Base-by-base conservation (phyloP, 2,329 filamentous ascomycete genomes). In the Nannizziopsis barbatae region DNA sequence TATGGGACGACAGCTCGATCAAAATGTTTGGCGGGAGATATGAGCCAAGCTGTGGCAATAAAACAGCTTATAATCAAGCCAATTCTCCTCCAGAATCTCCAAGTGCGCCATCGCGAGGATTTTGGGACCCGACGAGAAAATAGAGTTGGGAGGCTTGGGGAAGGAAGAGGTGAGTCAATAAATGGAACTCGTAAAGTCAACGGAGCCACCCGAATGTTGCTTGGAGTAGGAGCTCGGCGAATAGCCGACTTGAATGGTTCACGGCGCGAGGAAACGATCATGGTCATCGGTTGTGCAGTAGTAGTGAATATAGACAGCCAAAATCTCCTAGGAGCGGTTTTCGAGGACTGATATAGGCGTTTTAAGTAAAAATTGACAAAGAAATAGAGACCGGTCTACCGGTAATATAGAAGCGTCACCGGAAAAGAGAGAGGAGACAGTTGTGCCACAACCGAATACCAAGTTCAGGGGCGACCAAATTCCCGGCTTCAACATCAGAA, bases 81-180 rank as follows among this genome's bases (percentile, higher is more conserved):
- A 10, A 80, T 57, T 6, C 75, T 60, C 43, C 80, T 73, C 51
- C 82, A 63, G 12, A 81, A 68, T 49, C 76, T 72, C 50, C 76
- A 77, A 3, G 76, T 77, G 33, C 75, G 75, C 42, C 76, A 67
- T n/a, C 75, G 69, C 38, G 71, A 68, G 15, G 72, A 71, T 42
- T 79, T 75, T 65, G 82, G 80, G 59, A 80, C 76, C 59, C 79
- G 77, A 52, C 80, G 75, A 11, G 80, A 80, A 32, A 83, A 70
- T 46, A 84, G 72, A 11, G 78, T 80, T 10, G 83, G 85, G 43
- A 88, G 75, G 53, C 78, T 77, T 1, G 83, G 84, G 1, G 81
- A 90, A 31, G 76, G 76, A 3, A 83, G 81, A 20, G 83, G 84
- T 20, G 77, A 80, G 63, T 79, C 81, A 56, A 81, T 69, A 35